Base-by-base conservation (phyloP, 2,329 filamentous ascomycete genomes). In the Alternaria sp. region DNA sequence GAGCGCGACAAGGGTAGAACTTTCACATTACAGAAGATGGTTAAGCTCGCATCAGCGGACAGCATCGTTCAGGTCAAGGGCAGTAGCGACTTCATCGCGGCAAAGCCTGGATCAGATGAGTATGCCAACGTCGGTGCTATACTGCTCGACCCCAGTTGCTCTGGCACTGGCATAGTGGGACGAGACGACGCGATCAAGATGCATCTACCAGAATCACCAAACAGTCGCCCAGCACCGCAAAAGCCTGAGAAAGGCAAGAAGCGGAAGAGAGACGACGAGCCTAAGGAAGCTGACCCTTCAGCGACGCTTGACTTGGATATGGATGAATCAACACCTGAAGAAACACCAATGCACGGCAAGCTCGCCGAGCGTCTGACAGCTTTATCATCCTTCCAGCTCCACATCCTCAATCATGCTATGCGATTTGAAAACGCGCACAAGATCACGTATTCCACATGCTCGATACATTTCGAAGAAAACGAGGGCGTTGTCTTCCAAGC, bases 381-480 rank as follows among this genome's bases (percentile, higher is more conserved):
- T 5, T 84, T 99, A 1, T 89, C 94, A 0, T 86, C 87, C 3
- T 96, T 98, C 70, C 96, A 99, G 80, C 86, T 94, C 6, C 88
- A 87, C 25, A 88, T 98, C 11, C 83, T 99, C 3, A 85, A 91
- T 50, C 96, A 97, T 77, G 94, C 96, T 0, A 90, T 98, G 80
- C 81, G 83, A 21, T 99, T 98, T 71, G 90, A 93, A 0, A 84
- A 86, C 1, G 75, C 74, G 6, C 70, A 78, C 12, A 90, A 88
- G 68, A 89, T 98, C 46, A 94, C 93, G 0, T 99, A 98, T 77
- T 97, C 93, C 32, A 98, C 96, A 0, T 99, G 96, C 77, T 98
- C 95, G 0, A 83, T 97, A 3, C 90, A 98, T 76, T 87, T 88
- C 0, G 87, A 92, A 68, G 96, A 99, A 79, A 98, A 99, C 72